phyloP scores from a whole-genome alignment of 2,329 filamentous ascomycete genomes.

The Epichloe sibirici region DNA sequence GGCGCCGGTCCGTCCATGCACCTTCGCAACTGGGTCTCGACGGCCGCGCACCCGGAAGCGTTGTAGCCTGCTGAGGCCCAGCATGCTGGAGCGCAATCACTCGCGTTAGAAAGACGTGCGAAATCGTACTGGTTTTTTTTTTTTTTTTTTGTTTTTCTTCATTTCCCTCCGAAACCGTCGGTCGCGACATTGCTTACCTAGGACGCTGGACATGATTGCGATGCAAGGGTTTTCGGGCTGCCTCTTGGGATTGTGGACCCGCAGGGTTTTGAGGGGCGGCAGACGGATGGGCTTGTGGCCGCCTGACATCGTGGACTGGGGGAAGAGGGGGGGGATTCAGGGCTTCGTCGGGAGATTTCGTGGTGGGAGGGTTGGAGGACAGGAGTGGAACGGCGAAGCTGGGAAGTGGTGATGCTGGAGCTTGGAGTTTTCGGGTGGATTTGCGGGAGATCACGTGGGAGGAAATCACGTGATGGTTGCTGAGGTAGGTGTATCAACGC shows the following conservation, averaged over 20 bases:
- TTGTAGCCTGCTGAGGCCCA: slow-evolving; percentile 72
- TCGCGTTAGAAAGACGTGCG: background rate
- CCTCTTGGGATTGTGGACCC: slow-evolving; percentile 41
- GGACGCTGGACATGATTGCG: slow-evolving; percentile 43
- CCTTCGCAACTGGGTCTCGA: slow-evolving; percentile 47
- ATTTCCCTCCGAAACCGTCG: too few species aligned
- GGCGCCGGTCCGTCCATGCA: slow-evolving; percentile 71
- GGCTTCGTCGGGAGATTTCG: too few species aligned
- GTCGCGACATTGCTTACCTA: slow-evolving; percentile 28
- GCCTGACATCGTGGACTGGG: slow-evolving; percentile 26
- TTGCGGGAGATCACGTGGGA: background rate
- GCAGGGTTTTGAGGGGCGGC: slow-evolving; percentile 42
- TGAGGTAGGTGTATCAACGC: background rate
- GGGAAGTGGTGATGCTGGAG: background rate
- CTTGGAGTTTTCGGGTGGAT: background rate
- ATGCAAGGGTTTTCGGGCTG: slow-evolving; percentile 40
- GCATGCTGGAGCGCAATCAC: slow-evolving; percentile 43
- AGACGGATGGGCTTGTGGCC: slow-evolving; percentile 42
- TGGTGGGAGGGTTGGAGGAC: too few species aligned
- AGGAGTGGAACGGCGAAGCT: too few species aligned
- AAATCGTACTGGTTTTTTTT: too few species aligned
- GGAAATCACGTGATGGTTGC: background rate
- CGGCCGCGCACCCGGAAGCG: slow-evolving; percentile 42
- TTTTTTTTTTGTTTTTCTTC: too few species aligned
- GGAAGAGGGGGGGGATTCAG: too few species aligned